phyloP scores from a whole-genome alignment of 2,329 filamentous ascomycete species.

The Metarhizium guizhouense region DNA sequence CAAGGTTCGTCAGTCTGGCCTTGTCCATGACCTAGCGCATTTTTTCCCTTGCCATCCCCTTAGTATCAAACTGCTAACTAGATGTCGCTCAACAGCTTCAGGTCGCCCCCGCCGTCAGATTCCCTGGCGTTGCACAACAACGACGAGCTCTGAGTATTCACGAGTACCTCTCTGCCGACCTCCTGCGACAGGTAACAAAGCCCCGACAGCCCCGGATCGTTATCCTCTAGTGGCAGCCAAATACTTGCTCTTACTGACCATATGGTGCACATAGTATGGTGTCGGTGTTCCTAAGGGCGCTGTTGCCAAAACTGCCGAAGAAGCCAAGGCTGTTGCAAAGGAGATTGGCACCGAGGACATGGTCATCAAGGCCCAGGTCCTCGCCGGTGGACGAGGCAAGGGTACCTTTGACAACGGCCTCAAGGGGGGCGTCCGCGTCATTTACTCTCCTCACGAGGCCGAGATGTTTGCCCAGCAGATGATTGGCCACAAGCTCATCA shows the following conservation, averaged over 20 bases:
- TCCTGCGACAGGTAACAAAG: constrained; percentile 61
- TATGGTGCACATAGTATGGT: constrained; percentile 59
- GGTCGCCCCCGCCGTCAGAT: constrained; percentile 40
- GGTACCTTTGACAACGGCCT: constrained; percentile 96
- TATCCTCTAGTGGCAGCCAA: background rate
- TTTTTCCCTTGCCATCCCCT: constrained; percentile 9
- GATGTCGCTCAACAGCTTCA: constrained; percentile 13
- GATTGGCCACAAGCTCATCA: constrained; percentile 99
- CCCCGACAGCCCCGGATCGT: constrained; percentile 6
- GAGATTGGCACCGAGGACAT: constrained; percentile 89
- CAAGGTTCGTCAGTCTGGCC: constrained; percentile 47
- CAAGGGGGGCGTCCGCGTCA: constrained; percentile 96
- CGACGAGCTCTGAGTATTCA: constrained; percentile 89
- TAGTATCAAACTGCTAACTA: constrained; percentile 6
- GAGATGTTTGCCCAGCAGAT: constrained; percentile 98
- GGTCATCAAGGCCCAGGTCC: constrained; percentile 99
- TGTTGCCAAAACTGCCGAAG: constrained; percentile 72
- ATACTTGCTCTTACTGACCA: constrained; percentile 7
- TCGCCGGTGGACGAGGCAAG: constrained; percentile 96
- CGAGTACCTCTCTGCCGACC: constrained; percentile 92
- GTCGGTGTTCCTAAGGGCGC: constrained; percentile 85
- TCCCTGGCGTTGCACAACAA: constrained; percentile 65
- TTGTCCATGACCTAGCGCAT: constrained; percentile 1
- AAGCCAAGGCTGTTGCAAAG: constrained; percentile 88
- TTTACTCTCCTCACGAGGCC: constrained; percentile 94